Evolutionary conservation across 176 grass and related monocot species (phyloP), one percentile per base, ranked within the genome.

Genomic region (Saccharum officinarum): DNA sequence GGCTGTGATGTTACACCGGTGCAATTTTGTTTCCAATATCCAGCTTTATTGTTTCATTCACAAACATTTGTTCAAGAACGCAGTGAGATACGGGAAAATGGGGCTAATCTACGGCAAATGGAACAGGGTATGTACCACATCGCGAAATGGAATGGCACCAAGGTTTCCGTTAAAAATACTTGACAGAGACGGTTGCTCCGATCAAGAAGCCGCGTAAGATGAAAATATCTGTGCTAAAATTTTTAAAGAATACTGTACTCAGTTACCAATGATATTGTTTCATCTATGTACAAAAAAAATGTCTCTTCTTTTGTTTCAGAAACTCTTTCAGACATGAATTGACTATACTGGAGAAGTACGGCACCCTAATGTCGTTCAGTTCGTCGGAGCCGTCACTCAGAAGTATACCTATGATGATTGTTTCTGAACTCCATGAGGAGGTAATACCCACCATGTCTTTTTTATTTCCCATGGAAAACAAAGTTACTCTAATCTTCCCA

Each of bases 381-480:
- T 97, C 42, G 84, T 97, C 4, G 95, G 95, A 77, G 95, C 95
- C 34, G 92, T 97, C 80, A 97, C 95, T 16, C 95, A 97, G 86
- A n/a, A 91, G 94, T 44, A 92, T 92, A 88, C 95, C 95, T n/a
- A 94, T 97, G 95, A 97, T 97, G 95, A 97, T 97, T 52, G 84
- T 97, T 73, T 94, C 95, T 14, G 95, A 97, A 77, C 85, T 89
- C 57, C 92, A 92, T 83, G 63, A 82, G 20, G 92, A 89, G 83
- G 95, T 97, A 87, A 80, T 39, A 75, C n/a, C 42, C 5, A 78
- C 6, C 42, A 42, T 81, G 26, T 54, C 82, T 8, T 31, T 14
- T 57, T 72, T 22, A 55, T 57, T 15, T 4, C 7, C 15, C n/a
- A 18, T 38, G 30, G 50, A 34, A 67, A 82, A 34, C 11, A 23